phyloP scores from a whole-genome alignment of 495 filamentous ascomycete species.

The Aspergillus sclerotiicarbonarius region DNA sequence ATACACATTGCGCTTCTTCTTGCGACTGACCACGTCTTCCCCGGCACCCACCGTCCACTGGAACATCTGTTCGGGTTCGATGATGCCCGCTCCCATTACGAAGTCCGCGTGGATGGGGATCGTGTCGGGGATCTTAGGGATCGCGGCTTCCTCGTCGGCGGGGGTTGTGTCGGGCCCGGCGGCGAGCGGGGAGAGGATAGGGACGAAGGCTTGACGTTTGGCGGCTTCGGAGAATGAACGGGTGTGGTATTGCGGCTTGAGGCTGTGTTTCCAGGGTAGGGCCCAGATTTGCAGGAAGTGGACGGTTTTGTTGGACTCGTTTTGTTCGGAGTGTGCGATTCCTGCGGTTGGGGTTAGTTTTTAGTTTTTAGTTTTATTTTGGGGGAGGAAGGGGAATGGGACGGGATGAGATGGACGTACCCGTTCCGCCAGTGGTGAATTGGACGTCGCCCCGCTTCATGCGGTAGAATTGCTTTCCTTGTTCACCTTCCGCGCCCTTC shows the following conservation, averaged over 20 bases:
- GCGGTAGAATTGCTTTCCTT: constrained; percentile 59
- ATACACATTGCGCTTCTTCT: constrained; percentile 65
- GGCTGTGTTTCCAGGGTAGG: constrained; percentile 63
- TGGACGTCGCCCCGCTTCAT: constrained; percentile 78
- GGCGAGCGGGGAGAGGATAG: constrained; percentile 69
- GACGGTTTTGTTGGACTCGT: constrained; percentile 61
- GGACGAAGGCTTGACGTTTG: constrained; percentile 65
- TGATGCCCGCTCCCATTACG: constrained; percentile 69
- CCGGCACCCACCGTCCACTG: constrained; percentile 60
- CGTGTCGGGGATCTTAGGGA: constrained; percentile 54
- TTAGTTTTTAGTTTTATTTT: not conserved
- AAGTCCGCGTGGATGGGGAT: constrained; percentile 82
- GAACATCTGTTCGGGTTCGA: constrained; percentile 52
- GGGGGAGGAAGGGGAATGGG: not conserved
- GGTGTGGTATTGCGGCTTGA: constrained; percentile 70
- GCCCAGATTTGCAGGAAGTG: constrained; percentile 87
- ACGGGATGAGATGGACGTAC: constrained; percentile 27
- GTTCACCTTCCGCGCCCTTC: constrained; percentile 52
- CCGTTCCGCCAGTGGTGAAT: constrained; percentile 76
- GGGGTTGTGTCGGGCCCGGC: constrained; percentile 57
- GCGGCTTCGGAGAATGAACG: constrained; percentile 62
- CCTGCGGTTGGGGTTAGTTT: constrained; percentile 35
- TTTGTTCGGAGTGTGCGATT: constrained; percentile 75
- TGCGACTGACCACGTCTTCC: constrained; percentile 35
- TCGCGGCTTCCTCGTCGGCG: constrained; percentile 56